Evolutionary conservation across 371 early-diverging fungal genomes (phyloP).

Genomic region (Mortierella sp.): DNA sequence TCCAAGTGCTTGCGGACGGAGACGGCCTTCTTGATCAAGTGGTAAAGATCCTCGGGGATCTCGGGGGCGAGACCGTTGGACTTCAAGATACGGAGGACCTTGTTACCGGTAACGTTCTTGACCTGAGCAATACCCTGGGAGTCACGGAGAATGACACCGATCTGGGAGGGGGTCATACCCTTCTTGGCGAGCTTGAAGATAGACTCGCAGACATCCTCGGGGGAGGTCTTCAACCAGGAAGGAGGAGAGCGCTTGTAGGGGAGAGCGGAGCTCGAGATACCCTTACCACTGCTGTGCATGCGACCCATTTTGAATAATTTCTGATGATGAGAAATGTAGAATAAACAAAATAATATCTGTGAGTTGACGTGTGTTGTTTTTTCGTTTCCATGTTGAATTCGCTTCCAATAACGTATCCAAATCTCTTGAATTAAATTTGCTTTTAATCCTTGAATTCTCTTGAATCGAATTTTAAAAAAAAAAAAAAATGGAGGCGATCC

Average conservation of each 20-base stretch:
- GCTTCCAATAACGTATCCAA: too few relatives aligned
- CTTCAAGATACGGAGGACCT: slow-evolving; percentile 95
- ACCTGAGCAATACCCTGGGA: slow-evolving; percentile 98
- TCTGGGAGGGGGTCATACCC: slow-evolving; percentile 98
- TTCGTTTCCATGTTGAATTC: too few relatives aligned
- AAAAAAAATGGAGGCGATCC: too few relatives aligned
- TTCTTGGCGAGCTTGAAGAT: slow-evolving; percentile 99
- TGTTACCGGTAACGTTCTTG: slow-evolving; percentile 95
- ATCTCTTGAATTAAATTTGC: too few relatives aligned
- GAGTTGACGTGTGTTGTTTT: too few relatives aligned
- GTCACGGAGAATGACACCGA: slow-evolving; percentile 99
- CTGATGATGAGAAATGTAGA: not conserved
- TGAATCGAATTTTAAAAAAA: too few relatives aligned
- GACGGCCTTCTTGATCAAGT: slow-evolving; percentile 99
- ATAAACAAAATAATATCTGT: not conserved
- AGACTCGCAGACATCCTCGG: slow-evolving; percentile 97
- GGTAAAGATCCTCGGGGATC: slow-evolving; percentile 99
- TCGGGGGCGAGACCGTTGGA: slow-evolving; percentile 94
- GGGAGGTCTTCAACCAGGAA: slow-evolving; percentile 97
- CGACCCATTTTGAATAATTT: slow-evolving; percentile 82
- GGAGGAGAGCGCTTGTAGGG: slow-evolving; percentile 99
- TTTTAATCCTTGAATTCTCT: too few relatives aligned
- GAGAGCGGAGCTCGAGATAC: slow-evolving; percentile 98
- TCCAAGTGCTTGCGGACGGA: slow-evolving; percentile 99
- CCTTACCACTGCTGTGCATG: slow-evolving; percentile 96